A percentile compares a stretch with the other conserved stretches of the same genome.
phyloP scores from a whole-genome alignment of 192 early-diverging fungal genomes.

The Cetraspora pellucida region DNA sequence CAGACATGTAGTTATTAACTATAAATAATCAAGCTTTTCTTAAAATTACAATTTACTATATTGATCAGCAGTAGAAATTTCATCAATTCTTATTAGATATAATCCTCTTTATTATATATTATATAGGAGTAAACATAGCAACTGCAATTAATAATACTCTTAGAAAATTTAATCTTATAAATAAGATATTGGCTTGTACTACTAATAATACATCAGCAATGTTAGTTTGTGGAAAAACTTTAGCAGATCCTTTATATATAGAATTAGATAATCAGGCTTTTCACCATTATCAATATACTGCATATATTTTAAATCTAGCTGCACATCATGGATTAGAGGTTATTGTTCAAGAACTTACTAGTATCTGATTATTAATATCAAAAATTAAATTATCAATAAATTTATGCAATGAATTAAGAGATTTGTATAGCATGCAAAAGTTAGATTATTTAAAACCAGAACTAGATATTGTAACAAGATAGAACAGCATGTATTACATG shows the following conservation, averaged over 20 bases:
- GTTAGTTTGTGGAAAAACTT: slow-evolving; percentile 6
- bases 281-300: neutral
- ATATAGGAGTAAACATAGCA: slow-evolving; percentile 10
- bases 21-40: neutral
- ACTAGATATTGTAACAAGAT: too few species aligned
- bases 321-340: neutral
- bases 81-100: slow-evolving; percentile 14
- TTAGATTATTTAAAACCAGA: too few species aligned
- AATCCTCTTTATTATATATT: neutral
- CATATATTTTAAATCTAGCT: neutral
- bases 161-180: neutral
- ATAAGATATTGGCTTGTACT: neutral
- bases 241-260: neutral
- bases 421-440: too few species aligned
- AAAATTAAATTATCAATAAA: neutral
- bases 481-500: too few species aligned
- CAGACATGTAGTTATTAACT: neutral
- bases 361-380: neutral
- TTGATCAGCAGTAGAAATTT: neutral
- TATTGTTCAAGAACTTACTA: neutral
- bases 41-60: slow-evolving; percentile 2
- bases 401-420: too few species aligned
- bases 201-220: slow-evolving; percentile 16
- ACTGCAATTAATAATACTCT: neutral
- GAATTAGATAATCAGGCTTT: neutral